Conservation (phyloP, 805 yeast species). For the Pichia cabralensis region DNA sequence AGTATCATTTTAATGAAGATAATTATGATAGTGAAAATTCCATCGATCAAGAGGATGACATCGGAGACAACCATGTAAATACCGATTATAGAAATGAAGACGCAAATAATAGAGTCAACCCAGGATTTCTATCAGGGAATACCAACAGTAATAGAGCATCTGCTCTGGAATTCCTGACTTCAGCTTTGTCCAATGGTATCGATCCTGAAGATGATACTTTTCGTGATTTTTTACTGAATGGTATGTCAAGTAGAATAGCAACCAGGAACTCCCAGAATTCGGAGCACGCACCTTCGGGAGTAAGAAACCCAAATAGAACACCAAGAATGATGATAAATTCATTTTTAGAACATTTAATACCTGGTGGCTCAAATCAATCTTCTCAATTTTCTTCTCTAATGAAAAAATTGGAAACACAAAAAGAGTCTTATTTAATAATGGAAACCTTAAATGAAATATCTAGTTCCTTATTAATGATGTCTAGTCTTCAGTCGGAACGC, state of each 20-base stretch:
- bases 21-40: conserved; percentile 10
- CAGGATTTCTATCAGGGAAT: too few relatives aligned
- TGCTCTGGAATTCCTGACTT: too few relatives aligned
- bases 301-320: neutral
- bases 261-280: too few relatives aligned
- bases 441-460: conserved; percentile 60
- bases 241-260: too few relatives aligned
- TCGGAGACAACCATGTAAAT: conserved; percentile 12
- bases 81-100: too few relatives aligned
- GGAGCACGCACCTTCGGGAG: neutral
- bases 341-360: conserved; percentile 20
- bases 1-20: too few relatives aligned
- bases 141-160: too few relatives aligned
- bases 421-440: conserved; percentile 50
- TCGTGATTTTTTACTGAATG: too few relatives aligned
- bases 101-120: too few relatives aligned
- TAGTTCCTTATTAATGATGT: conserved; percentile 57
- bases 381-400: conserved; percentile 23
- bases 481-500: conserved; percentile 50
- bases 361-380: conserved; percentile 3
- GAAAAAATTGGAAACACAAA: conserved; percentile 31
- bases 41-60: too few relatives aligned
- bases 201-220: too few relatives aligned
- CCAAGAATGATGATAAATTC: conserved; percentile 21
- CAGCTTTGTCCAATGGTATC: too few relatives aligned